Evolutionary conservation across 2,329 filamentous ascomycete genomes (phyloP), one percentile per base, ranked within the genome.

Genomic region (Neonectria hederae): DNA sequence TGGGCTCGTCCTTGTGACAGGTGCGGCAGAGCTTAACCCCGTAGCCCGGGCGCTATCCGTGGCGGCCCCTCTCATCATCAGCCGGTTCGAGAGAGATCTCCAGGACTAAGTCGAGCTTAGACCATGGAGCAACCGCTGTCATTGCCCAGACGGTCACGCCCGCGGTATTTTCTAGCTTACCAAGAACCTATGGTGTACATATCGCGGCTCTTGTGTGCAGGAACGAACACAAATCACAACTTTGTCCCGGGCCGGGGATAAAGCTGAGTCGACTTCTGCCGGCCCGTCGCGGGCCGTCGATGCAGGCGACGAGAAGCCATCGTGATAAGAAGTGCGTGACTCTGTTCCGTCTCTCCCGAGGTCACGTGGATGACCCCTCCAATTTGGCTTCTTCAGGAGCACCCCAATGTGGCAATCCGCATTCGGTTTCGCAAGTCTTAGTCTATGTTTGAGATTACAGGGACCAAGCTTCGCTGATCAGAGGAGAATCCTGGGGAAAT

Each of bases 11-110:
- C 21, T 54, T 62, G 54, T 73, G 45, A 73, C 54, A 73, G 71
- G 71, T 38, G 71, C 71, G 71, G 71, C 68, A 73, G 69, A 58
- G n/a, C 28, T 49, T 7, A 24, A 54, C 48, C 60, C 54, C 59
- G 54, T 32, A 46, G 30, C 52, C 51, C 28, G 54, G 6, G 55
- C 60, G 49, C 48, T 49, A 43, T 43, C 59, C 46, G 45, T 51
- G 21, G 19, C 35, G 24, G 53, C 59, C 59, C 60, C 60, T 54
- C 48, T 46, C 38, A 48, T 42, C 52, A 54, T 54, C 40, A 48
- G 8, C 46, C 46, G 53, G 38, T 28, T 28, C n/a, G 30, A 57
- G 48, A 52, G 30, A 52, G 60, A 58, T 63, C 54, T 58, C 45
- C 60, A 57, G 54, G 54, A 48, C 43, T 62, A 56, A 7, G 35